Percentiles rank a stretch among this genome's conserved stretches.
Evolutionary conservation across 306 rosid species (phyloP).

Genomic region (Clitoria ternatea): DNA sequence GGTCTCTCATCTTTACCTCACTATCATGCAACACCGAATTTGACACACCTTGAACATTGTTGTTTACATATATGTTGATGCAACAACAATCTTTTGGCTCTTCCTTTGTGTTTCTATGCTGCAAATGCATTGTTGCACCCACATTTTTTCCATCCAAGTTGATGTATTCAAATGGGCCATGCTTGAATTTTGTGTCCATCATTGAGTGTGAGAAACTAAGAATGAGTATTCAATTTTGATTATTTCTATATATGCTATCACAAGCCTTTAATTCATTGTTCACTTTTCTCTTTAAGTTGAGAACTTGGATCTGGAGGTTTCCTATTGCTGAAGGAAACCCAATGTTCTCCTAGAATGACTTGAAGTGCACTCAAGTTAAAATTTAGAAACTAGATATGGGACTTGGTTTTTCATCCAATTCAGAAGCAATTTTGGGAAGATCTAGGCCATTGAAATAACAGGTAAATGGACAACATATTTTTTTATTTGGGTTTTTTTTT

Average conservation of each 20-base stretch:
- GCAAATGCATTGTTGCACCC: slow-evolving; percentile 42
- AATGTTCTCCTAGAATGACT: slow-evolving; percentile 25
- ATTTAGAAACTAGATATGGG: too few relatives aligned
- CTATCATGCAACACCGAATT: slow-evolving; percentile 40
- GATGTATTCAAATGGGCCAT: slow-evolving; percentile 37
- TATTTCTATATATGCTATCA: not conserved
- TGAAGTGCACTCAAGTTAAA: slow-evolving; percentile 25
- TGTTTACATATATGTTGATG: slow-evolving; percentile 47
- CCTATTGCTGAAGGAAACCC: slow-evolving; percentile 35
- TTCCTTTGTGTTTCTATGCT: slow-evolving; percentile 28
- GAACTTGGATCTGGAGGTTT: slow-evolving; percentile 22
- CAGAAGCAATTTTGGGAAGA: too few relatives aligned
- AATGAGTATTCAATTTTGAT: not conserved
- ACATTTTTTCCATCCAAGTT: slow-evolving; percentile 37
- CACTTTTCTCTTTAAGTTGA: not conserved
- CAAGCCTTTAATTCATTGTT: not conserved
- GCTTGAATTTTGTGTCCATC: slow-evolving; percentile 31
- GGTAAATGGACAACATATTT: too few relatives aligned
- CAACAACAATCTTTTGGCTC: slow-evolving; percentile 38
- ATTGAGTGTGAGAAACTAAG: not conserved
- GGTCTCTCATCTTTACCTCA: slow-evolving; percentile 39
- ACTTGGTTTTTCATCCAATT: too few relatives aligned
- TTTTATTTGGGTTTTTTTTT: too few relatives aligned
- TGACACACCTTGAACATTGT: slow-evolving; percentile 42
- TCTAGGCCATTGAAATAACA: too few relatives aligned